Conservation (phyloP, 192 early-diverging fungal genomes). For the Linderina pennispora region DNA sequence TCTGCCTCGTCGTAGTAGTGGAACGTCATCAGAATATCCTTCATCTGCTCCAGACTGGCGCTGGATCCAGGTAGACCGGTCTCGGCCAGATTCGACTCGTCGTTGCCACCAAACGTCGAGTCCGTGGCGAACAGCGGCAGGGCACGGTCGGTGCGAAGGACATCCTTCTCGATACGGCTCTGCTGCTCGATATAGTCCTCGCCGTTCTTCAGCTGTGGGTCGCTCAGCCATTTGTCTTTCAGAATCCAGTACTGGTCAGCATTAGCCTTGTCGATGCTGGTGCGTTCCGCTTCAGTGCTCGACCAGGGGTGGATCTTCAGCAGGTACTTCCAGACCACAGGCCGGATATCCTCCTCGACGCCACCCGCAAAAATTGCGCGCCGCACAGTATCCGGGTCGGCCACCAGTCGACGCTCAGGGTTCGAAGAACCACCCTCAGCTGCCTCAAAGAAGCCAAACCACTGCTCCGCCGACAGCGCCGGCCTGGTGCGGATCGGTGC, state of each 20-base stretch:
- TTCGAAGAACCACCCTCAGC: conserved; percentile 5
- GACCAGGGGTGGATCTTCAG: conserved; percentile 79
- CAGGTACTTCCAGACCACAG: conserved; percentile 88
- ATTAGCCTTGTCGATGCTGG: conserved; percentile 48
- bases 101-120: conserved; percentile 48
- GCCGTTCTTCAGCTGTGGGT: conserved; percentile 48
- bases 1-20: conserved; percentile 67
- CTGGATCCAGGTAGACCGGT: conserved; percentile 54
- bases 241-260: conserved; percentile 59
- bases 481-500: conserved; percentile 40
- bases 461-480: conserved; percentile 58
- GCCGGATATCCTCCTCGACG: conserved; percentile 70
- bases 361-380: conserved; percentile 68
- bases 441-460: conserved; percentile 66
- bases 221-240: conserved; percentile 61
- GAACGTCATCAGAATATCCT: conserved; percentile 90
- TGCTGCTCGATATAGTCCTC: conserved; percentile 68
- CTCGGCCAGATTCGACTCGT: conserved; percentile 29
- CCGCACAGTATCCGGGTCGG: conserved; percentile 48
- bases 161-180: conserved; percentile 88
- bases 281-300: conserved; percentile 67
- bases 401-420: conserved; percentile 36
- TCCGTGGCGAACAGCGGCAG: conserved; percentile 76
- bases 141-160: conserved; percentile 89
- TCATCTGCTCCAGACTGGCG: conserved; percentile 77